These are phyloP conservation scores for Rhizopus microsporus DNA, from an alignment of 371 early-diverging fungal species.

Conservation along the genomic window DNA sequence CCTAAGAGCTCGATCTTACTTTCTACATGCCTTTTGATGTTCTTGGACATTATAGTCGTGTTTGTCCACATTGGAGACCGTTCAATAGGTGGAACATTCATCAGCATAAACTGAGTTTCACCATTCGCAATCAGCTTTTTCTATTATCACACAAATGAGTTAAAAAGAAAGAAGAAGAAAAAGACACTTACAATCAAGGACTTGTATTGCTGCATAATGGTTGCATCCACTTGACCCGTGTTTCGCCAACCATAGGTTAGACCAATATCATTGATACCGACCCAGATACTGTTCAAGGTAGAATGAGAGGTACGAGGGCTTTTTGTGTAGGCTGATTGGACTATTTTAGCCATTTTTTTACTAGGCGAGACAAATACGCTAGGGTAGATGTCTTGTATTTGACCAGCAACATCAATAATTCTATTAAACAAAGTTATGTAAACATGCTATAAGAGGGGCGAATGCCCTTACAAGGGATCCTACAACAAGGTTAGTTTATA, in stretches of 20 bases:
- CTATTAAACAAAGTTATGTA: conserved; percentile 3
- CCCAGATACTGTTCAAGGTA: conserved; percentile 36
- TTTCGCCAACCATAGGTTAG: conserved; percentile 28
- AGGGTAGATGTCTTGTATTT: conserved; percentile 32
- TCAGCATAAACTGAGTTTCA: conserved; percentile 31
- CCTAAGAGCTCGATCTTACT: conserved; percentile 14
- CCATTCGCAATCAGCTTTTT: conserved; percentile 22
- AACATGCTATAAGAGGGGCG: background rate
- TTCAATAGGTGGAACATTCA: conserved; percentile 44
- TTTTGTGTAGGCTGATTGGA: conserved; percentile 9
- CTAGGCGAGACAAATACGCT: conserved; percentile 19
- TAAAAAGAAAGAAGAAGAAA: too few relatives aligned
- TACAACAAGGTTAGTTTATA: background rate
- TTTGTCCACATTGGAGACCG: conserved; percentile 33
- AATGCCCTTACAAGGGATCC: background rate
- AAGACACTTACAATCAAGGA: conserved; percentile 23
- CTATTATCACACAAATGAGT: conserved; percentile 4
- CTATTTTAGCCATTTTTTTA: conserved; percentile 2
- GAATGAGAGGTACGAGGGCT: conserved; percentile 13
- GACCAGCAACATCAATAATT: conserved; percentile 36
- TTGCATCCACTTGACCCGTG: conserved; percentile 16
- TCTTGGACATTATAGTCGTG: conserved; percentile 1
- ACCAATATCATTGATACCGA: conserved; percentile 47
- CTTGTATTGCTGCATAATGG: conserved; percentile 25
- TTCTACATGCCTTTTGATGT: conserved; percentile 20